Percentiles rank a stretch among this genome's conserved stretches.
These are phyloP conservation scores for Blastomyces silverae DNA, from an alignment of 2,329 filamentous ascomycete genomes.

Conservation along the genomic window DNA sequence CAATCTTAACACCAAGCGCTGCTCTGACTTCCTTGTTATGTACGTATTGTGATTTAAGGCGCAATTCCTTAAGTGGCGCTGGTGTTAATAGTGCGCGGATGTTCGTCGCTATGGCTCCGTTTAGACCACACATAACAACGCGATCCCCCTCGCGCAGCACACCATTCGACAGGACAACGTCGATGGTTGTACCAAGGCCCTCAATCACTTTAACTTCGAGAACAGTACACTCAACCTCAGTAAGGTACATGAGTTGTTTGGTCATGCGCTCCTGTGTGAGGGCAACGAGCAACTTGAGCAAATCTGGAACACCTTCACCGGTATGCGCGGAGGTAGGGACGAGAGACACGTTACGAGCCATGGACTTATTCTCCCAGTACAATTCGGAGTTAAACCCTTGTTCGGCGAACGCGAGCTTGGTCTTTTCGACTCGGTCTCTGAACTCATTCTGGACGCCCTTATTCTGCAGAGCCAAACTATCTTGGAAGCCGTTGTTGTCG, in stretches of 20 bases:
- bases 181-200: conserved; percentile 96
- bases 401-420: conserved; percentile 89
- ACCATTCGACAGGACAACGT: conserved; percentile 94
- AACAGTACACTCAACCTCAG: conserved; percentile 94
- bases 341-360: conserved; percentile 89
- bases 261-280: conserved; percentile 98
- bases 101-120: conserved; percentile 90
- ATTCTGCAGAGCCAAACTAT: conserved; percentile 81
- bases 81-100: conserved; percentile 91
- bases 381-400: conserved; percentile 97
- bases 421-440: conserved; percentile 77
- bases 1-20: conserved; percentile 96
- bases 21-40: conserved; percentile 99
- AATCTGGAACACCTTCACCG: conserved; percentile 97
- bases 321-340: conserved; percentile 96
- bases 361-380: conserved; percentile 96
- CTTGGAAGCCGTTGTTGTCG: conserved; percentile 96
- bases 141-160: conserved; percentile 89
- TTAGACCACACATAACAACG: conserved; percentile 92
- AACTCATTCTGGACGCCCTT: conserved; percentile 94
- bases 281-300: conserved; percentile 89
- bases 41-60: conserved; percentile 91
- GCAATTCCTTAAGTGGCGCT: conserved; percentile 84
- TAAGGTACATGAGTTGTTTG: conserved; percentile 93
- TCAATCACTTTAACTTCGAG: conserved; percentile 99